These are phyloP conservation scores for Euphrasia confusa DNA, from an alignment of 257 asterid species.

Conservation along the genomic window DNA sequence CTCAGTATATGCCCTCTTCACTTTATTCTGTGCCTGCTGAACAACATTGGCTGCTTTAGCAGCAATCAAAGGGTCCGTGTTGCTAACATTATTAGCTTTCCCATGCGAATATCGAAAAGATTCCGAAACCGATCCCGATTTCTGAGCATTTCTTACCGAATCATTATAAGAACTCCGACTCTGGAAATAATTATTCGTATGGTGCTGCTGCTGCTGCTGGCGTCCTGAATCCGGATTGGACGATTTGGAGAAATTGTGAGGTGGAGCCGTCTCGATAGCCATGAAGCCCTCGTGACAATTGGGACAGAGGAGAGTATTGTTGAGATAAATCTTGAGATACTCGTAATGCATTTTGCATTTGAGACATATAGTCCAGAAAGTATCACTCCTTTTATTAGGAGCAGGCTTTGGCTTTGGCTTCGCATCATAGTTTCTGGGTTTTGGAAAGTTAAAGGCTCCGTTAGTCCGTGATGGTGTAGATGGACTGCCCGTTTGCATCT, in stretches of 20 bases:
- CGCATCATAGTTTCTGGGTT: constrained; percentile 26
- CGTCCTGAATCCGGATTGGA: constrained; percentile 29
- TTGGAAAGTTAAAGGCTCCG: constrained; percentile 45
- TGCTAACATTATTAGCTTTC: constrained; percentile 29
- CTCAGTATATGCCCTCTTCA: constrained; percentile 57
- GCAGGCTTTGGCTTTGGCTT: constrained; percentile 26
- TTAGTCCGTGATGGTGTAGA: constrained; percentile 44
- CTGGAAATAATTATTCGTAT: constrained; percentile 27
- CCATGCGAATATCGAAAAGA: constrained; percentile 23
- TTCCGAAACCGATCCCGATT: constrained; percentile 29
- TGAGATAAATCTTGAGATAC: constrained; percentile 53
- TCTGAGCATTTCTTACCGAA: constrained; percentile 31
- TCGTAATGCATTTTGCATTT: constrained; percentile 73
- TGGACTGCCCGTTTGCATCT: constrained; percentile 40
- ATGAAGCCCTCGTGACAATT: constrained; percentile 52
- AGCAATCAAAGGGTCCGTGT: constrained; percentile 43
- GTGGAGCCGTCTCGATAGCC: constrained; percentile 61
- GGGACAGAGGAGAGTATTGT: constrained; percentile 65
- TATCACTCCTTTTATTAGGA: constrained; percentile 41
- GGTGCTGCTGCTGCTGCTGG: constrained; percentile 28
- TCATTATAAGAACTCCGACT: constrained; percentile 29
- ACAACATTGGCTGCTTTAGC: constrained; percentile 35
- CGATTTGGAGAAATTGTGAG: constrained; percentile 32
- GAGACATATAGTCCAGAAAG: constrained; percentile 62
- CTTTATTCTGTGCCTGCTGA: constrained; percentile 34